Evolutionary conservation across 768 basidiomycete genomes (phyloP), one percentile per base, ranked within the genome.

Genomic region (Terana coerulea): DNA sequence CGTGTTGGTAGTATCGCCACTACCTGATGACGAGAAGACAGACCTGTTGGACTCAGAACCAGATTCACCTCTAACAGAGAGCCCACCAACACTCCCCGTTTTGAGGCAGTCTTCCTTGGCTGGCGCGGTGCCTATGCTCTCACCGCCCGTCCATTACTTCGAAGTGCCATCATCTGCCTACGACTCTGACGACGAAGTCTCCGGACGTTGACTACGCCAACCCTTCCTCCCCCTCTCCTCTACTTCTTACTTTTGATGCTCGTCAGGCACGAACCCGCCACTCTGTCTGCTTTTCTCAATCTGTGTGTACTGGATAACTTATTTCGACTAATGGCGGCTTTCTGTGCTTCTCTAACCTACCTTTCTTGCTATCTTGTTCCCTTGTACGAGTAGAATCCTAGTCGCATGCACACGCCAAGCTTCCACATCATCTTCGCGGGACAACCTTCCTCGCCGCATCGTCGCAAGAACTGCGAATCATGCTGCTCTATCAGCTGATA

Each of bases 1-100:
- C 42, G 80, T 90, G 19, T 80, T 90, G 39, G 70, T 78, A 26
- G 68, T 89, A 7, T 35, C 40, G 17, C 53, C 53, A 5, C 77
- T 82, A 4, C 49, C 55, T 0, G 35, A 44, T 4, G 49, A 40
- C 3, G 44, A 52, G 24, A 50, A 53, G 31, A 54, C 42, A 8
- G 52, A 59, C 19, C 6, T 24, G 15, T 4, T 40, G 25, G 54
- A 56, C 39, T 55, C 53, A 15, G 49, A 52, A 15, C 9, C 22
- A 11, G 45, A 48, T 3, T 45, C 30, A 17, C 37, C 39, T 10
- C 17, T 50, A 26, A 19, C 37, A 8, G 49, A 50, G 30, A 30
- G 21, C 21, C 46, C 46, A 12, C 46, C 31, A 10, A 17, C 31
- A 3, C 28, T 31, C 21, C n/a, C n/a, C n/a, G n/a, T n/a, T 37